Evolutionary conservation across 768 basidiomycete genomes (phyloP).

Genomic region (Aureoboletus auriporus): DNA sequence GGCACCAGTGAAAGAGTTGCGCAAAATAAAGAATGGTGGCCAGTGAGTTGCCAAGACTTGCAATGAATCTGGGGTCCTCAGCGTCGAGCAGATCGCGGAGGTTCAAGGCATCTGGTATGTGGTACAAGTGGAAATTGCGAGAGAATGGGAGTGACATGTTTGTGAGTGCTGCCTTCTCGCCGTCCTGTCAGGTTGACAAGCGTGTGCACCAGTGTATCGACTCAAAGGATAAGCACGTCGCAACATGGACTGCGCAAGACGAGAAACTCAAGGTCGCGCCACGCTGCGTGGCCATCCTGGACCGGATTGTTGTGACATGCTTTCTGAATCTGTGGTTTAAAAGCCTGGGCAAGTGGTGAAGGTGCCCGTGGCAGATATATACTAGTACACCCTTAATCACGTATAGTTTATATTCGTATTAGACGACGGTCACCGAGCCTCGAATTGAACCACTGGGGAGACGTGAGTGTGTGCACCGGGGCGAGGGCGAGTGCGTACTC

Average conservation of each 20-base stretch:
- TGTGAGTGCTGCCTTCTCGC: slow-evolving; percentile 30
- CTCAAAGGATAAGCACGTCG: slow-evolving; percentile 44
- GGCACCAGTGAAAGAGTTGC: slow-evolving; percentile 44
- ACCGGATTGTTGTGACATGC: slow-evolving; percentile 51
- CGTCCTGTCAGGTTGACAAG: too few species aligned
- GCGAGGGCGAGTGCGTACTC: slow-evolving; percentile 54
- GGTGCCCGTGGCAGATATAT: neutral
- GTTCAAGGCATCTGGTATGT: slow-evolving; percentile 44
- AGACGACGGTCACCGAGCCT: slow-evolving; percentile 22
- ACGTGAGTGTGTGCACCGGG: neutral
- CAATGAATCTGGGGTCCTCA: neutral
- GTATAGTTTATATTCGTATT: too few species aligned
- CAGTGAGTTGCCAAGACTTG: slow-evolving; percentile 32
- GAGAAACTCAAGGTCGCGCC: slow-evolving; percentile 38
- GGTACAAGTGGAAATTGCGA: slow-evolving; percentile 56
- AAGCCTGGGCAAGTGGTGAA: slow-evolving; percentile 41
- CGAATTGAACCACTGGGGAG: slow-evolving; percentile 30
- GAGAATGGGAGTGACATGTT: slow-evolving; percentile 42
- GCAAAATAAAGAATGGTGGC: slow-evolving; percentile 49
- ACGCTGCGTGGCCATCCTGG: slow-evolving; percentile 39
- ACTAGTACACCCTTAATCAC: too few species aligned
- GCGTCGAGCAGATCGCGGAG: slow-evolving; percentile 42
- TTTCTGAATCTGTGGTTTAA: slow-evolving; percentile 51
- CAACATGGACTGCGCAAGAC: slow-evolving; percentile 41
- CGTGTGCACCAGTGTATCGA: slow-evolving; percentile 40